Evolutionary conservation across 441 rosid species (phyloP).

Genomic region (Euphorbia corollata): DNA sequence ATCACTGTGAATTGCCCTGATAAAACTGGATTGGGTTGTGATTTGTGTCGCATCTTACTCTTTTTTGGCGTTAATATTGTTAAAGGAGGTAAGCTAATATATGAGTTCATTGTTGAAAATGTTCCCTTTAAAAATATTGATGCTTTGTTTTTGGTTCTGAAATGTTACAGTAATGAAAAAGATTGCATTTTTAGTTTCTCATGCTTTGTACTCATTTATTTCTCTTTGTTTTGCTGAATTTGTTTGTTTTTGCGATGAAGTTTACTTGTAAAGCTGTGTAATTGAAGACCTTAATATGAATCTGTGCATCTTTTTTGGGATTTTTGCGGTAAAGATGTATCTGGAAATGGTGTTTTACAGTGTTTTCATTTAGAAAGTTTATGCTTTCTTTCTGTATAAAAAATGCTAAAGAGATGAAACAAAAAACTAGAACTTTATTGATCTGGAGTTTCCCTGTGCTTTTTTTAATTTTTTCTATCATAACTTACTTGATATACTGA

Average conservation of each 20-base stretch:
- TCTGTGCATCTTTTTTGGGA: too few species aligned
- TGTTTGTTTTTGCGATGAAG: too few species aligned
- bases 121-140: too few species aligned
- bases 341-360: too few species aligned
- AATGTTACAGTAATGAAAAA: too few species aligned
- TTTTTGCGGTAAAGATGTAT: too few species aligned
- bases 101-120: background rate
- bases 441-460: background rate
- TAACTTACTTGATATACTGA: background rate
- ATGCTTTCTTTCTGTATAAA: background rate
- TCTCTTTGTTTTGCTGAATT: too few species aligned
- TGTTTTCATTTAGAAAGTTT: background rate
- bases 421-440: background rate
- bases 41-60: slow-evolving; percentile 81
- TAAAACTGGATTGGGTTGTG: slow-evolving; percentile 90
- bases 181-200: too few species aligned
- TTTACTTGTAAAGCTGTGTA: too few species aligned
- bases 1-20: slow-evolving; percentile 92
- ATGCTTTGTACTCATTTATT: too few species aligned
- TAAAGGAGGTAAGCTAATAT: slow-evolving; percentile 55
- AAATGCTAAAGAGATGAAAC: background rate
- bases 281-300: too few species aligned
- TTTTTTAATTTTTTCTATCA: background rate
- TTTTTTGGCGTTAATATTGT: slow-evolving; percentile 81
- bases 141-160: too few species aligned